Evolutionary conservation across 371 early-diverging fungal species (phyloP), one percentile per base, ranked within the genome.

Genomic region (Mortierella sp.): DNA sequence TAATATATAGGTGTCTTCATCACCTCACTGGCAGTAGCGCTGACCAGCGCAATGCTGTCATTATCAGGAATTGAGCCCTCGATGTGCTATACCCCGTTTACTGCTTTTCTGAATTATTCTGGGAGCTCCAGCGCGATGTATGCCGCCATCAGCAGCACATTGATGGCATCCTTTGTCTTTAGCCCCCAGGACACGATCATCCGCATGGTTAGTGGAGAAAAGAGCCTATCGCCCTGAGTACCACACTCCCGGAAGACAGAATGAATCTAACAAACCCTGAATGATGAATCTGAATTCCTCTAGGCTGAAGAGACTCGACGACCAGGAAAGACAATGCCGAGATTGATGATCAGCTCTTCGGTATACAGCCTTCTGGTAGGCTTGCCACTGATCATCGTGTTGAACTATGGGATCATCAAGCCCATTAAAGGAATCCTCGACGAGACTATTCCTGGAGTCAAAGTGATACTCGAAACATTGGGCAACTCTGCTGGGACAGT

Each of bases 151-250:
- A 67, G 73, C 44, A 73, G 67, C 16, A 34, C 60, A 1, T 50
- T 67, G n/a, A 73, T 73, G 73, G 62, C 67, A 5, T 57, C 73
- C 0, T 73, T 73, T 52, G 66, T 67, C 37, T 73, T 73, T 56
- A 63, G 67, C 25, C 67, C 67, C 0, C 67, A 67, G 29, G 73
- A 73, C 25, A 41, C 73, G 1, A 40, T 73, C 16, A 55, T 67
- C 24, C 73, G 73, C n/a, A 62, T 73, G 67, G 67, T 73, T 51
- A 27, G 60, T 44, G 8, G 39, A 39, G n/a, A n/a, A n/a, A n/a
- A n/a, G n/a, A n/a, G n/a, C n/a, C n/a, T n/a, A n/a, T n/a, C n/a
- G n/a, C n/a, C n/a, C n/a, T n/a, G n/a, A n/a, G n/a, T n/a, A 39
- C 44, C 28, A 13, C 0, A 13, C n/a, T n/a, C n/a, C n/a, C n/a